Conservation (phyloP, 1,139 yeast genomes). For the Debaryomyces udenii region DNA sequence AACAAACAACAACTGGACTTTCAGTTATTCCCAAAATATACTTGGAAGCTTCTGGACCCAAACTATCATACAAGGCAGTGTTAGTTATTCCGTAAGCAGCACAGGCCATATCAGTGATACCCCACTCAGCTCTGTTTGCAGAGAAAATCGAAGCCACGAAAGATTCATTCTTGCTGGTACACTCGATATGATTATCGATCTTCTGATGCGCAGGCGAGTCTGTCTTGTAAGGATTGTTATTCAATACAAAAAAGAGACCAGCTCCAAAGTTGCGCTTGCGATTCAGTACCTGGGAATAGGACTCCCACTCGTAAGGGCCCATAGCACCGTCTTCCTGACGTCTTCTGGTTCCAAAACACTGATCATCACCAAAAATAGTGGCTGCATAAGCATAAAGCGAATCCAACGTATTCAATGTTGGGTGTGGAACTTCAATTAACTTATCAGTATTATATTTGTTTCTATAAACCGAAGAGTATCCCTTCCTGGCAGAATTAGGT, state of each 20-base stretch:
- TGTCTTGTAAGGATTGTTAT: conserved; percentile 42
- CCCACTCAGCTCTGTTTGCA: conserved; percentile 44
- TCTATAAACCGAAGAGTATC: conserved; percentile 59
- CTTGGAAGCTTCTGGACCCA: conserved; percentile 39
- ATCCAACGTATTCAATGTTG: conserved; percentile 52
- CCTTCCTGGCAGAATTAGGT: conserved; percentile 49
- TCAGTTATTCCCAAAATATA: conserved; percentile 39
- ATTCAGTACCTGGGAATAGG: conserved; percentile 42
- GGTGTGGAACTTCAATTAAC: conserved; percentile 49
- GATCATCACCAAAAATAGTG: conserved; percentile 35
- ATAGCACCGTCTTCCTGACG: conserved; percentile 42
- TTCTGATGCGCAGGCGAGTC: conserved; percentile 30
- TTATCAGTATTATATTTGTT: conserved; percentile 40
- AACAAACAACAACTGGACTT: conserved; percentile 39
- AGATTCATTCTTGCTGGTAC: conserved; percentile 28
- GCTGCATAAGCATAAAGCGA: conserved; percentile 50
- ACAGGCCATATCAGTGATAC: conserved; percentile 41
- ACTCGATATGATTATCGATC: conserved; percentile 25
- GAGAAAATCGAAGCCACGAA: conserved; percentile 40
- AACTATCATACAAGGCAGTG: conserved; percentile 46
- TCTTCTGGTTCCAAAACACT: conserved; percentile 56
- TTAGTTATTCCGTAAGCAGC: conserved; percentile 37
- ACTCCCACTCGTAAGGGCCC: conserved; percentile 50
- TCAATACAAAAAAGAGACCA: conserved; percentile 61
- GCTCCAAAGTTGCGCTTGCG: conserved; percentile 60